These are phyloP conservation scores for Melanomma pulvis-pyrius DNA, from an alignment of 495 filamentous ascomycete genomes.

Conservation along the genomic window DNA sequence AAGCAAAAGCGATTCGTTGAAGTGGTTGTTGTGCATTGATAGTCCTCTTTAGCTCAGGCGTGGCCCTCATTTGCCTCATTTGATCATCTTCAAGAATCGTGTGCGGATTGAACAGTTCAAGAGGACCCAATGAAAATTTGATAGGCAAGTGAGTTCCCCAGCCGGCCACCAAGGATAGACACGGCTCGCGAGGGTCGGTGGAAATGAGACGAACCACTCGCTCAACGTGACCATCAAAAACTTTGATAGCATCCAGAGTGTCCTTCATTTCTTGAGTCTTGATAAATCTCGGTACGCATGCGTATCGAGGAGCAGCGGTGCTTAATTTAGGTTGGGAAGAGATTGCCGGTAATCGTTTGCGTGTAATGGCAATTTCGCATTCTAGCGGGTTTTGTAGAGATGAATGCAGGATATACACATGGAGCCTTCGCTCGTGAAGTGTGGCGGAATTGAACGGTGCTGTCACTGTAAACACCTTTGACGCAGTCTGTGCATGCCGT, in stretches of 20 bases:
- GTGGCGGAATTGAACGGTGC: constrained; percentile 33
- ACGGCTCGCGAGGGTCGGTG: constrained; percentile 14
- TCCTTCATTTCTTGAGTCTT: constrained; percentile 12
- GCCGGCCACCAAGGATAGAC: constrained; percentile 26
- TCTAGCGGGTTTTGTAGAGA: constrained; percentile 22
- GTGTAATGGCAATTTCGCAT: constrained; percentile 31
- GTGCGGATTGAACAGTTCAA: constrained; percentile 34
- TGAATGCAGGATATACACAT: constrained; percentile 27
- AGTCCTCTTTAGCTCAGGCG: constrained; percentile 31
- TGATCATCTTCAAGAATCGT: constrained; percentile 14
- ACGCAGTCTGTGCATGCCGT: not conserved
- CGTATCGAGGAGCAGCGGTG: constrained; percentile 14
- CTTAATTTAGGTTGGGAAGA: constrained; percentile 15
- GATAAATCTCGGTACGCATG: constrained; percentile 25
- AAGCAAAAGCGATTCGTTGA: constrained; percentile 11
- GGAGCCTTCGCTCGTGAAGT: constrained; percentile 30
- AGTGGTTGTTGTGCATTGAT: constrained; percentile 15
- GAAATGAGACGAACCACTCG: constrained; percentile 17
- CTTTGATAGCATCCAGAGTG: constrained; percentile 21
- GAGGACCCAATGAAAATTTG: constrained; percentile 15
- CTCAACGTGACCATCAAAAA: constrained; percentile 26
- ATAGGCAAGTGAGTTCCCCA: constrained; percentile 30
- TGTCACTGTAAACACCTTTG: constrained; percentile 19
- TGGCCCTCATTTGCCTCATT: constrained; percentile 18
- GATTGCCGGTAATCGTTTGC: constrained; percentile 24